Percentiles rank a stretch among this genome's conserved stretches.
Evolutionary conservation across 2,329 filamentous ascomycete species (phyloP).

Genomic region (Ophiocordyceps robertsii): DNA sequence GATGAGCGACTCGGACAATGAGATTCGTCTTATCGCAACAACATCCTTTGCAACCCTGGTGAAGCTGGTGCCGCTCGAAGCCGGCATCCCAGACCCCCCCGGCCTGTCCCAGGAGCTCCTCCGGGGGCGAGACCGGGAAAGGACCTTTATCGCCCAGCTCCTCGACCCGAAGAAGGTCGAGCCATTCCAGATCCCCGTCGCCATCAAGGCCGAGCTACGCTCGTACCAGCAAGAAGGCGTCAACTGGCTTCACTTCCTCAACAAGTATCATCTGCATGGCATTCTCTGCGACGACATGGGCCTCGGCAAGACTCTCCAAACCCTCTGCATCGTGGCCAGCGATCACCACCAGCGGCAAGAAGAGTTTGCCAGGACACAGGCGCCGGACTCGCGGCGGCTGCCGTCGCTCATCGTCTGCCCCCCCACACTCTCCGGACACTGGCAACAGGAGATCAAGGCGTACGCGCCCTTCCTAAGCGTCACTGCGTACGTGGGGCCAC

Average conservation of each 20-base stretch:
- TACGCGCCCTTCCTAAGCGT: conserved; percentile 91
- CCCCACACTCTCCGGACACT: conserved; percentile 90
- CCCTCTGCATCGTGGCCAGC: conserved; percentile 93
- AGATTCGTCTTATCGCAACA: conserved; percentile 85
- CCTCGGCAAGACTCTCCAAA: conserved; percentile 93
- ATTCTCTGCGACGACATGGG: conserved; percentile 99
- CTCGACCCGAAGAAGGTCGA: conserved; percentile 96
- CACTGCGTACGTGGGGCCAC: conserved; percentile 82
- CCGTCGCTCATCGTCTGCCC: conserved; percentile 94
- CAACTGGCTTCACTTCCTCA: conserved; percentile 97
- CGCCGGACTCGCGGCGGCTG: conserved; percentile 63
- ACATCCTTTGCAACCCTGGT: conserved; percentile 95
- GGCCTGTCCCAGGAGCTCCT: conserved; percentile 81
- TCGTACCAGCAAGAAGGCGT: conserved; percentile 98
- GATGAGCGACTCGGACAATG: conserved; percentile 97
- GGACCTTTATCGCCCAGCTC: conserved; percentile 93
- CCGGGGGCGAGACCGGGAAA: conserved; percentile 80
- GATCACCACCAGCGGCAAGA: conserved; percentile 90
- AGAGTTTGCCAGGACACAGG: conserved; percentile 72
- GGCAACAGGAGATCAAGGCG: conserved; percentile 93
- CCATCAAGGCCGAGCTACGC: conserved; percentile 90
- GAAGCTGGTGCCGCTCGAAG: conserved; percentile 91
- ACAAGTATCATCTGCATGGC: conserved; percentile 93
- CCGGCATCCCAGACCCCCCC: conserved; percentile 91
- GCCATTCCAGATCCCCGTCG: conserved; percentile 81